Evolutionary conservation across 2,329 filamentous ascomycete species (phyloP).

Genomic region (Coleophoma eucalyptorum): DNA sequence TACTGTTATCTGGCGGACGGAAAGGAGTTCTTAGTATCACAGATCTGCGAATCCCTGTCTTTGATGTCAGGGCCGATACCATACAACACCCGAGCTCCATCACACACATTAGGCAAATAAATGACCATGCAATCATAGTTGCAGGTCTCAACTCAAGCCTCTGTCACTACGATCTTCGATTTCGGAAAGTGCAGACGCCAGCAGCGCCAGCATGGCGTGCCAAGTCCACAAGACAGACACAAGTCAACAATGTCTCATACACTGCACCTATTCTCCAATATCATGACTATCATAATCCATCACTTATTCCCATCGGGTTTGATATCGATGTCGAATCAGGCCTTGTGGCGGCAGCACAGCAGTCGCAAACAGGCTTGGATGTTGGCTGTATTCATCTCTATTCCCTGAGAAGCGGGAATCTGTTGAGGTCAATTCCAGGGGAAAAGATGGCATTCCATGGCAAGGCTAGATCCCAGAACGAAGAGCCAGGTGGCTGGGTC

Average conservation of each 20-base stretch:
- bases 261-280: conserved; percentile 42
- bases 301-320: conserved; percentile 45
- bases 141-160: conserved; percentile 47
- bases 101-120: conserved; percentile 46
- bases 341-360: conserved; percentile 48
- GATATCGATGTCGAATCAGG: conserved; percentile 44
- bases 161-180: conserved; percentile 54
- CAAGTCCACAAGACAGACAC: too few species aligned
- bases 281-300: conserved; percentile 44
- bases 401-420: not conserved
- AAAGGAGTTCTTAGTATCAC: conserved; percentile 35
- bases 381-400: conserved; percentile 2
- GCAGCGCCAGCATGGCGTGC: not conserved
- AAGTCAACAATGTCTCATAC: not conserved
- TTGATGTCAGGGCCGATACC: conserved; percentile 7
- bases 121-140: conserved; percentile 46
- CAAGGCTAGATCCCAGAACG: not conserved
- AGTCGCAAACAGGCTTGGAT: conserved; percentile 29
- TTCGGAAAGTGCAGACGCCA: conserved; percentile 16
- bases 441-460: not conserved
- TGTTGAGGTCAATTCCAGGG: not conserved
- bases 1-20: conserved; percentile 49
- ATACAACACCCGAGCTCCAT: conserved; percentile 34
- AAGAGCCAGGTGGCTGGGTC: not conserved
- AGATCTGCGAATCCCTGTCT: conserved; percentile 27